Evolutionary conservation across 768 basidiomycete genomes (phyloP).

Genomic region (Termitomyces sp.): DNA sequence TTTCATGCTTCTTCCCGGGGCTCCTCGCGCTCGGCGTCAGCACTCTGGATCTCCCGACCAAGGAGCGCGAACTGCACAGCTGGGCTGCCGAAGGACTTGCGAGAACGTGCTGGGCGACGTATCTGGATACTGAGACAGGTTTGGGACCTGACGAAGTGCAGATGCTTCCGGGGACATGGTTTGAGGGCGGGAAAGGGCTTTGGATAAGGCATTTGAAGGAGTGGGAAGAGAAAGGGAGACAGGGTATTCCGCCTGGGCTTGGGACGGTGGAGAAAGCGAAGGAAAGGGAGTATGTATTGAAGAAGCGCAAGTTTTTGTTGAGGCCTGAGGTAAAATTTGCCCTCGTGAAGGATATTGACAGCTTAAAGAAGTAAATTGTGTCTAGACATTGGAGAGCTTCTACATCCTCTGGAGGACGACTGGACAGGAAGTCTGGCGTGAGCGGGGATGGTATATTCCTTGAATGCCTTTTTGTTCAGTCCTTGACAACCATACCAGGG

Average conservation of each 20-base stretch:
- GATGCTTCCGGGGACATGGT: conserved; percentile 22
- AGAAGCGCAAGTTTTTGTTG: conserved; percentile 32
- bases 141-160: conserved; percentile 53
- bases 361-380: not conserved
- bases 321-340: conserved; percentile 42
- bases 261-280: conserved; percentile 17
- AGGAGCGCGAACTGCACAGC: conserved; percentile 39
- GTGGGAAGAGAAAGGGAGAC: conserved; percentile 39
- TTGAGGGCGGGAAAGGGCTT: conserved; percentile 17
- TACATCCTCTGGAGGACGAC: conserved; percentile 52
- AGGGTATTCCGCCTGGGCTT: conserved; percentile 29
- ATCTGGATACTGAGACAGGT: conserved; percentile 60
- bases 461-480: not conserved
- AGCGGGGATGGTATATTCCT: conserved; percentile 40
- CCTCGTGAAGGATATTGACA: not conserved
- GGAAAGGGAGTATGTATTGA: conserved; percentile 34
- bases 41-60: conserved; percentile 29
- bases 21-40: conserved; percentile 55
- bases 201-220: conserved; percentile 35
- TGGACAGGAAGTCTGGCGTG: conserved; percentile 44
- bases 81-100: conserved; percentile 64
- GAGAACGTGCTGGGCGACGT: conserved; percentile 57
- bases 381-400: conserved; percentile 46
- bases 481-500: conserved; percentile 17
- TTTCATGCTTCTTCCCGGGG: conserved; percentile 62